A percentile compares a stretch with the other conserved stretches of the same genome.
phyloP scores from a whole-genome alignment of 2,329 filamentous ascomycete genomes.

The Ceratocystis colombiana region DNA sequence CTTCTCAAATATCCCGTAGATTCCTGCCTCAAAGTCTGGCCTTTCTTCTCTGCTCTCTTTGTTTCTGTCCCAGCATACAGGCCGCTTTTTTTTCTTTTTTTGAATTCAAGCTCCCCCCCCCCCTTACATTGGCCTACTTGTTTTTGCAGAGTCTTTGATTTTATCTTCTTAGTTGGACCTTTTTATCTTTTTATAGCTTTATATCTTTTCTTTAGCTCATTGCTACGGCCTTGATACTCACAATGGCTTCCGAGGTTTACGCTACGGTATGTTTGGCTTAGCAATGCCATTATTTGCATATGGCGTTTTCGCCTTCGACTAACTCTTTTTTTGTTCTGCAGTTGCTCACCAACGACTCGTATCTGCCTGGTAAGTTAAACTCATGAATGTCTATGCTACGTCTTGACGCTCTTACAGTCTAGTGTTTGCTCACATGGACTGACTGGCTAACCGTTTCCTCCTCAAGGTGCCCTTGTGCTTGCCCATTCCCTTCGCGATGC shows the following conservation, averaged over 20 bases:
- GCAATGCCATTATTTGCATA: slow-evolving; percentile 2
- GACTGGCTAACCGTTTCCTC: not conserved
- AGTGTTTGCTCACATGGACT: not conserved
- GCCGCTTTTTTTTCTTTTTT: slow-evolving; percentile 11
- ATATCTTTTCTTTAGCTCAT: slow-evolving; percentile 3
- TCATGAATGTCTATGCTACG: slow-evolving; percentile 16
- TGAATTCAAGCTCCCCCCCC: not conserved
- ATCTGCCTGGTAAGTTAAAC: slow-evolving; percentile 65
- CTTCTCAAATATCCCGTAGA: slow-evolving; percentile 12
- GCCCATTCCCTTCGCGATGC: slow-evolving; percentile 90
- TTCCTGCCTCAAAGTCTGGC: not conserved
- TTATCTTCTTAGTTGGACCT: not conserved
- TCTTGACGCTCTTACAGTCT: too few species aligned
- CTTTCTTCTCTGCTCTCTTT: not conserved
- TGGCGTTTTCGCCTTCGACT: not conserved
- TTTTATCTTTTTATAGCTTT: not conserved
- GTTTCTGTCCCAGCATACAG: slow-evolving; percentile 9
- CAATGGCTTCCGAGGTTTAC: slow-evolving; percentile 23
- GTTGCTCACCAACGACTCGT: slow-evolving; percentile 77
- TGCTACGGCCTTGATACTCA: slow-evolving; percentile 16
- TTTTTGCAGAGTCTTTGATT: not conserved
- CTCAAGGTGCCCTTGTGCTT: slow-evolving; percentile 77
- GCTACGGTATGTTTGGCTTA: slow-evolving; percentile 18
- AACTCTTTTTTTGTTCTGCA: not conserved
- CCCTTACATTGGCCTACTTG: not conserved